phyloP scores from a whole-genome alignment of 148 eudicot species.

The Rhododendron simsii region DNA sequence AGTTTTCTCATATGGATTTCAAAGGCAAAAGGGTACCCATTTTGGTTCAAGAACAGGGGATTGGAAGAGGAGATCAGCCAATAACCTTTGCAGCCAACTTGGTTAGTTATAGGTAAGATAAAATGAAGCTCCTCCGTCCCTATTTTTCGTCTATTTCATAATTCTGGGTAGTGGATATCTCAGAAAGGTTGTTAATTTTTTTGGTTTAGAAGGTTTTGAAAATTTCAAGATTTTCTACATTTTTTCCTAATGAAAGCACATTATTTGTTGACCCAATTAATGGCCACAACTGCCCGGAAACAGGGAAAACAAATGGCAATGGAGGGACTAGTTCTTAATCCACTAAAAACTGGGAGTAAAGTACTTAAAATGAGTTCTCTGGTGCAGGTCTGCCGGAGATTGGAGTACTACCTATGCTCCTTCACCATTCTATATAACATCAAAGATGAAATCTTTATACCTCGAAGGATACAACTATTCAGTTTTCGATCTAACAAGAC shows the following conservation, averaged over 20 bases:
- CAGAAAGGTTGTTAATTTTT: neutral
- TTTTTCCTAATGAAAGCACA: neutral
- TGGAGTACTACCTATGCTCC: conserved; percentile 99
- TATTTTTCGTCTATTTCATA: neutral
- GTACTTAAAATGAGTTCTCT: conserved; percentile 4
- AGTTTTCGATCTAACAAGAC: conserved; percentile 69
- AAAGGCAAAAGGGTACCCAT: conserved; percentile 95
- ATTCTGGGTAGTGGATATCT: neutral
- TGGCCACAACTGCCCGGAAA: neutral
- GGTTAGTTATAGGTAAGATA: conserved; percentile 79
- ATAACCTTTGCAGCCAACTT: conserved; percentile 84
- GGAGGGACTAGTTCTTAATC: neutral
- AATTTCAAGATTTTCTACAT: neutral
- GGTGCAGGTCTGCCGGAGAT: conserved; percentile 89
- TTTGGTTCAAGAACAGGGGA: conserved; percentile 96
- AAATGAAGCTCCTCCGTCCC: neutral
- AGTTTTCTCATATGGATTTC: conserved; percentile 90
- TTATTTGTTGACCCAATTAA: neutral
- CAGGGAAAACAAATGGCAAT: neutral
- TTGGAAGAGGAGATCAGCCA: conserved; percentile 99
- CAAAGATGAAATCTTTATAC: conserved; percentile 89
- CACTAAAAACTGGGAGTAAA: neutral
- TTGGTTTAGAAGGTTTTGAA: neutral
- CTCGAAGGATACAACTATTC: conserved; percentile 88
- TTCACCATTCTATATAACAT: conserved; percentile 94